phyloP scores from a whole-genome alignment of 2,329 filamentous ascomycete species.

The Trichoderma sp. region DNA sequence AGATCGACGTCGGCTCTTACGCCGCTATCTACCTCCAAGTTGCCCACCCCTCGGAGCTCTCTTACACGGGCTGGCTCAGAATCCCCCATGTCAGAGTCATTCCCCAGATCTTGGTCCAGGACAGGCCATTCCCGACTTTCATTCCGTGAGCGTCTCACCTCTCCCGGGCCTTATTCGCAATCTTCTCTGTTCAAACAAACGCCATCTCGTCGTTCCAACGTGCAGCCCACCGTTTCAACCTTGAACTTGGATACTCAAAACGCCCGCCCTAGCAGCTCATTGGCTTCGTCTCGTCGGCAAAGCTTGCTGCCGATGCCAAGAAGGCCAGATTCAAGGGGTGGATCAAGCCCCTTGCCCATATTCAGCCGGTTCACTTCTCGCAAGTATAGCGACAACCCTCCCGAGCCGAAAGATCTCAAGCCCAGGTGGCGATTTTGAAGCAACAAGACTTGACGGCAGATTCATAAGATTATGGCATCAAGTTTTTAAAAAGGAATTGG shows the following conservation, averaged over 20 bases:
- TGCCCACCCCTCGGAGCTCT: slow-evolving; percentile 53
- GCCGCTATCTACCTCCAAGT: slow-evolving; percentile 47
- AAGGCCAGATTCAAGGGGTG: slow-evolving; percentile 40
- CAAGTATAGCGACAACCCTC: slow-evolving; percentile 42
- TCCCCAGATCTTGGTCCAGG: slow-evolving; percentile 45
- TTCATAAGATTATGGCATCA: slow-evolving; percentile 3
- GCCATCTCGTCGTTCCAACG: slow-evolving; percentile 54
- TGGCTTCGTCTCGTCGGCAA: slow-evolving; percentile 53
- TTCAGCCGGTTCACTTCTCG: slow-evolving; percentile 49
- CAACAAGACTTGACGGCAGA: slow-evolving; percentile 1
- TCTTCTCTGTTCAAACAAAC: slow-evolving; percentile 49
- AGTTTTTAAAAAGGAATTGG: not conserved
- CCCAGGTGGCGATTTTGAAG: slow-evolving; percentile 48
- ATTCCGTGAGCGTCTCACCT: slow-evolving; percentile 56
- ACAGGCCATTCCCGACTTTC: slow-evolving; percentile 49
- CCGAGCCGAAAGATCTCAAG: slow-evolving; percentile 45
- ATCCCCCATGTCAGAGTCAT: slow-evolving; percentile 49
- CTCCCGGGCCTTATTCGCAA: slow-evolving; percentile 52
- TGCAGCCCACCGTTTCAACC: slow-evolving; percentile 50
- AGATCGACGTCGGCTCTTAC: slow-evolving; percentile 48
- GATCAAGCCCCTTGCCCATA: slow-evolving; percentile 52
- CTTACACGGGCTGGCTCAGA: slow-evolving; percentile 49
- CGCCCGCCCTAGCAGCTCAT: slow-evolving; percentile 58
- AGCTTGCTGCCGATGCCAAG: slow-evolving; percentile 57
- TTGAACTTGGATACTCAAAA: slow-evolving; percentile 35